Conservation (phyloP, 1,284 basidiomycete species). For the Neolentinus lepideus region DNA sequence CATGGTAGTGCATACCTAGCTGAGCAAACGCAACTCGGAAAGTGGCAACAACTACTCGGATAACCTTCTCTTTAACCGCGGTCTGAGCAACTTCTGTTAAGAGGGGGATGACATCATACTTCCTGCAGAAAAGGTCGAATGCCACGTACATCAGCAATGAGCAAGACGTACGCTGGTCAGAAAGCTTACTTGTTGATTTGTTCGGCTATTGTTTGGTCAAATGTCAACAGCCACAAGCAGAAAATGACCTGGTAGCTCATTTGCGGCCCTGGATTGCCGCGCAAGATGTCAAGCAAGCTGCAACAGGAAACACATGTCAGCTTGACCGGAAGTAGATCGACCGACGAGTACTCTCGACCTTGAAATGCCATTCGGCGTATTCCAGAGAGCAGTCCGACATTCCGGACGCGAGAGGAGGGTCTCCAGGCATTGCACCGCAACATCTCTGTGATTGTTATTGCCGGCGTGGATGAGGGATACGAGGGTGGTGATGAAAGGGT, state of each 20-base stretch:
- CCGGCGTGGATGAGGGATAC: slow-evolving; percentile 56
- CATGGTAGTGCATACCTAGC: not conserved
- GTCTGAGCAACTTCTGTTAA: slow-evolving; percentile 82
- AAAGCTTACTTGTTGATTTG: slow-evolving; percentile 64
- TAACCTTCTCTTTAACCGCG: slow-evolving; percentile 97
- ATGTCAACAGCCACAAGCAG: slow-evolving; percentile 92
- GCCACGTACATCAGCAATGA: not conserved
- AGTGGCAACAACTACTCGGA: slow-evolving; percentile 90
- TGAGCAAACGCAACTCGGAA: slow-evolving; percentile 45
- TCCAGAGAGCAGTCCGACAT: slow-evolving; percentile 71
- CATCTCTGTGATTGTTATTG: slow-evolving; percentile 72
- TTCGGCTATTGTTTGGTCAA: slow-evolving; percentile 80
- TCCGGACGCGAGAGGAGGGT: slow-evolving; percentile 78
- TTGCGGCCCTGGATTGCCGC: slow-evolving; percentile 76
- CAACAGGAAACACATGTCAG: slow-evolving; percentile 2
- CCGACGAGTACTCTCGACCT: slow-evolving; percentile 36
- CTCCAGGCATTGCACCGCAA: slow-evolving; percentile 87
- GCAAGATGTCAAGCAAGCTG: slow-evolving; percentile 75
- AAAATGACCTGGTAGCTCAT: slow-evolving; percentile 93
- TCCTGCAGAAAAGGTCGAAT: slow-evolving; percentile 35
- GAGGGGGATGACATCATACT: slow-evolving; percentile 86
- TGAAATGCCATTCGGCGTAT: slow-evolving; percentile 53
- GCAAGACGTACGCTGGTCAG: slow-evolving; percentile 13
- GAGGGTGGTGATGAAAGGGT: slow-evolving; percentile 62
- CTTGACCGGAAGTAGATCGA: not conserved